Percentiles rank a stretch among this genome's conserved stretches.
Evolutionary conservation across 2,329 filamentous ascomycete genomes (phyloP).

Genomic region (Cladosporium sp.): DNA sequence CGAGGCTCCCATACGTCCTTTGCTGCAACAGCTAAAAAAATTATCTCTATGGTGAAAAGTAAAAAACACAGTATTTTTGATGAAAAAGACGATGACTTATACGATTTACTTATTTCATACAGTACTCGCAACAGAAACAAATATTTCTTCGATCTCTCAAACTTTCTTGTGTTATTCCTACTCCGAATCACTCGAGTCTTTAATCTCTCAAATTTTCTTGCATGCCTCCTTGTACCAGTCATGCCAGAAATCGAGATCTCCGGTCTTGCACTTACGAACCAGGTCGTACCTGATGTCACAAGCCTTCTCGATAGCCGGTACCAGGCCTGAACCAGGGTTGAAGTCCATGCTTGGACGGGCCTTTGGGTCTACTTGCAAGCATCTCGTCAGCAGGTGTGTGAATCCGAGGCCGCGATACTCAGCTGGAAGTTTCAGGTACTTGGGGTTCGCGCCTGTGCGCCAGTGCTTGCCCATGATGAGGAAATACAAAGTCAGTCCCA

Average conservation of each 20-base stretch:
- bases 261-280: not conserved
- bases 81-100: not conserved
- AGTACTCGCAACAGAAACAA: not conserved
- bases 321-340: not conserved
- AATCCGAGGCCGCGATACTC: not conserved
- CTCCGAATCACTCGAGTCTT: not conserved
- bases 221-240: not conserved
- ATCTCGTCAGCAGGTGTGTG: not conserved
- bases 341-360: constrained; percentile 5
- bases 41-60: not conserved
- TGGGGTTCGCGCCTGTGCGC: not conserved
- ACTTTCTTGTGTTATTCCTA: not conserved
- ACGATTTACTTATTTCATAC: not conserved
- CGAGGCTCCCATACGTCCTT: not conserved
- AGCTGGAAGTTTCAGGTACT: not conserved
- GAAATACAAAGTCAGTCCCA: not conserved
- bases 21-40: not conserved
- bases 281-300: not conserved
- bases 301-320: not conserved
- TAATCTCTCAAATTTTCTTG: not conserved
- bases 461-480: not conserved
- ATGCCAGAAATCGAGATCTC: not conserved
- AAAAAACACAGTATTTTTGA: not conserved
- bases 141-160: not conserved
- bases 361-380: constrained; percentile 1